Conservation (phyloP, 345 rosid species). For the Moricandia arvensis region DNA sequence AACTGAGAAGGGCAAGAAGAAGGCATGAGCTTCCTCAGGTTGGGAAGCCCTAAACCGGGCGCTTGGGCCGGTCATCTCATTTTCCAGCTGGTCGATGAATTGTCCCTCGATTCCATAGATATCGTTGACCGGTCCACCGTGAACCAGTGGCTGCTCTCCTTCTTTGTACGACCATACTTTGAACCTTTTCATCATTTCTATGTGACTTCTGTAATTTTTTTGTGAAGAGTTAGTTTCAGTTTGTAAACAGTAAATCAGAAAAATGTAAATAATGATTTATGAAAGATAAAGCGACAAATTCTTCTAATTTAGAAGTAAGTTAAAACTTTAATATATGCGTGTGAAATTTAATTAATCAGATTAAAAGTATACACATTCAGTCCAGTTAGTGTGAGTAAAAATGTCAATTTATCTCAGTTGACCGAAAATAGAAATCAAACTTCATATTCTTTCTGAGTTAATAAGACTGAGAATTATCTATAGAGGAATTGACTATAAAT, state of each 20-base stretch:
- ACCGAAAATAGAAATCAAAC: not conserved
- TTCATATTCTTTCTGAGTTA: not conserved
- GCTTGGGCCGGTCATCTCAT: constrained; percentile 29
- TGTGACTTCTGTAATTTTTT: constrained; percentile 48
- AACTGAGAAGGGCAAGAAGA: constrained; percentile 53
- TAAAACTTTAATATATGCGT: not conserved
- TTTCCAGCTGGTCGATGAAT: constrained; percentile 46
- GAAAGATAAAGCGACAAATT: not conserved
- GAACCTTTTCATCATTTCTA: constrained; percentile 58
- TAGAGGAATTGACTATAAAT: not conserved
- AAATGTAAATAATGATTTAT: not conserved
- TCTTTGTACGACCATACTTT: constrained; percentile 59
- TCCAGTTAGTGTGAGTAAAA: not conserved
- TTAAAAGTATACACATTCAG: not conserved
- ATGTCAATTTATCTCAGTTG: not conserved
- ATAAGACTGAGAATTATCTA: not conserved
- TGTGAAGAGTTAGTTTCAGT: not conserved
- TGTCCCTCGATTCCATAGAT: constrained; percentile 63
- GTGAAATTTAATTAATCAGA: not conserved
- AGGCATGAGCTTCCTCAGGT: constrained; percentile 57
- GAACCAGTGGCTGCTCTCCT: constrained; percentile 58
- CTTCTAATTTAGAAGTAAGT: not conserved
- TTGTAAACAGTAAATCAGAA: not conserved
- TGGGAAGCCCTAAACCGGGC: constrained; percentile 42
- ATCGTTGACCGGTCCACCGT: constrained; percentile 46